These are phyloP conservation scores for Osmozyma mogii DNA, from an alignment of 805 yeast species.

Conservation along the genomic window DNA sequence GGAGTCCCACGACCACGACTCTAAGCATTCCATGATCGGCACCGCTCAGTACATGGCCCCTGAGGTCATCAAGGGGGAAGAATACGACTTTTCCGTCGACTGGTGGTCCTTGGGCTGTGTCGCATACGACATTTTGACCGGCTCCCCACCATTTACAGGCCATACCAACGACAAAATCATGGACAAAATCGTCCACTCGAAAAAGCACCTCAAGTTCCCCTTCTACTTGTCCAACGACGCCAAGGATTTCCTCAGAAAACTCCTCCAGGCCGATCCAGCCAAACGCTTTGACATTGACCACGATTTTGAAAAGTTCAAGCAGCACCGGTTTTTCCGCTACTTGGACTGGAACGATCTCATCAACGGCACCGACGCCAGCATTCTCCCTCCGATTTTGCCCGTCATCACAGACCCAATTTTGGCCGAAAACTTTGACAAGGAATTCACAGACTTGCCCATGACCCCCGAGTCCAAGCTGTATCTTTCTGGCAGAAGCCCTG, in stretches of 20 bases:
- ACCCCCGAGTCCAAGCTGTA: no score
- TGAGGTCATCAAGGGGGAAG: conserved; percentile 70
- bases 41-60: conserved; percentile 90
- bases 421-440: conserved; percentile 80
- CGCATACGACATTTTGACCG: conserved; percentile 70
- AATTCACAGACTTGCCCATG: conserved; percentile 65
- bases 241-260: conserved; percentile 59
- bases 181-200: conserved; percentile 61
- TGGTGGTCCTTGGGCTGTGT: conserved; percentile 93
- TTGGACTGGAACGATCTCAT: conserved; percentile 60
- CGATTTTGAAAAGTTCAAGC: conserved; percentile 44
- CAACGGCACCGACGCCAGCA: conserved; percentile 31
- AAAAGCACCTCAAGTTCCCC: conserved; percentile 55
- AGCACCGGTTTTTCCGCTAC: conserved; percentile 70
- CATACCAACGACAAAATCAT: conserved; percentile 66
- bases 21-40: conserved; percentile 53
- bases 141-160: conserved; percentile 86
- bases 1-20: conserved; percentile 28
- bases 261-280: conserved; percentile 61
- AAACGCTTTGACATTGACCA: conserved; percentile 51
- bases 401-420: conserved; percentile 69
- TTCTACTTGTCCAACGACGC: conserved; percentile 74
- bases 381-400: conserved; percentile 76
- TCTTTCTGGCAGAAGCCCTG: conserved; percentile 1
- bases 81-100: conserved; percentile 74